phyloP scores from a whole-genome alignment of 164 flowering plant genomes.

The Chimonanthus salicifolius region DNA sequence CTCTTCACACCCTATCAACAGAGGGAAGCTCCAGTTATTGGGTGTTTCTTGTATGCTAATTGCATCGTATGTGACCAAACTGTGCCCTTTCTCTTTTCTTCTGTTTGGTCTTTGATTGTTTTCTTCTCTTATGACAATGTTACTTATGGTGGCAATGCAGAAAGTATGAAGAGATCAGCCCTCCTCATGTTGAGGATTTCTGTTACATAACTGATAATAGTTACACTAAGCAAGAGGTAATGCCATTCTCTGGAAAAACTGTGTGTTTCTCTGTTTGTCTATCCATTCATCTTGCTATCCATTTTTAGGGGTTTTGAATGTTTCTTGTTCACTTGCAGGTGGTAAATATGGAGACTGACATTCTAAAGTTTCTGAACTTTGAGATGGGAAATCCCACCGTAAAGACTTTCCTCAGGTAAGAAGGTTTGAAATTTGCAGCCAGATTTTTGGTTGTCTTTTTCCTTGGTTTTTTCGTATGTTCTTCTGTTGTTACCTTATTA shows the following conservation, averaged over 20 bases:
- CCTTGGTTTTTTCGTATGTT: too few species aligned
- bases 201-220: conserved; percentile 88
- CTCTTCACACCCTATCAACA: conserved; percentile 36
- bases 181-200: conserved; percentile 79
- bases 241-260: not conserved
- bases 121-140: not conserved
- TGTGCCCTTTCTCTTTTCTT: not conserved
- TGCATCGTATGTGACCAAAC: conserved; percentile 56
- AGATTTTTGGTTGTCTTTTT: not conserved
- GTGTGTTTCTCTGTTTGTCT: accelerated
- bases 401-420: conserved; percentile 57
- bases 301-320: not conserved
- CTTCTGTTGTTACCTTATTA: too few species aligned
- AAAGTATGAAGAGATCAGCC: conserved; percentile 87
- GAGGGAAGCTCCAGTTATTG: conserved; percentile 57
- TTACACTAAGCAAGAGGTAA: conserved; percentile 66
- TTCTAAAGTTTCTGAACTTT: conserved; percentile 49
- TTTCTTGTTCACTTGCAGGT: conserved; percentile 25
- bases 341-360: conserved; percentile 56
- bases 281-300: not conserved
- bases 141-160: conserved; percentile 26
- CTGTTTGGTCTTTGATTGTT: not conserved
- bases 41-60: conserved; percentile 89
- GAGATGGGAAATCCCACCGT: conserved; percentile 64
- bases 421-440: not conserved